Evolutionary conservation across 805 yeast genomes (phyloP), one percentile per base, ranked within the genome.

Genomic region (Wickerhamomyces kurtzmanii): DNA sequence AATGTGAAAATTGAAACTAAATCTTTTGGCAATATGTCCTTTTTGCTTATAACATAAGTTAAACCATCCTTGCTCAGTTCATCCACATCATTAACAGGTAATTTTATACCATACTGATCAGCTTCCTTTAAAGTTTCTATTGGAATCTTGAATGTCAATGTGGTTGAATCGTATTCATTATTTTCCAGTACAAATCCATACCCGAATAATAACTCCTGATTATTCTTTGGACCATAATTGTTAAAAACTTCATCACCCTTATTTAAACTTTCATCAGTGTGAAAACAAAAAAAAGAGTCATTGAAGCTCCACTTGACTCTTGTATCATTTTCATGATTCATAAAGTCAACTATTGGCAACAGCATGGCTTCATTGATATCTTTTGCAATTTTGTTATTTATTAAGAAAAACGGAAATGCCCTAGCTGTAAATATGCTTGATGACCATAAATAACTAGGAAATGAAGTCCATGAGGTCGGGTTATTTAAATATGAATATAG

Each of bases 181-280:
- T 67, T 53, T 12, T 64, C 65, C 3, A 75, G 27, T 8, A 74
- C 66, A 51, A 87, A 87, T 0, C 96, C 96, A 49, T 87, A 87
- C 1, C 79, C 86, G 39, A 86, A 54, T 5, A 87, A 51, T 16
- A 86, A 51, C 38, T 84, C 94, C 37, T 82, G 93, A 44, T 85
- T 86, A 0, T 91, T 80, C 50, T 85, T 86, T 30, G 81, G 73
- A 3, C 96, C 96, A 51, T 87, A 86, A 51, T 83, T 82, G 47
- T 86, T 86, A 53, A 54, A 82, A 1, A 87, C 36, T 45, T 84
- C 79, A 3, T 53, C 47, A 2, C 68, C 68, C 2, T 35, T 37
- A 3, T 32, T 27, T n/a, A 40, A 28, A 6, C 31, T 24, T 4
- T 58, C 49, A 12, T 59, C 55, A 0, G 69, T 47, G 22, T 49